These are phyloP conservation scores for Arabidopsis lyrata DNA, from an alignment of 441 rosid genomes.

Conservation along the genomic window DNA sequence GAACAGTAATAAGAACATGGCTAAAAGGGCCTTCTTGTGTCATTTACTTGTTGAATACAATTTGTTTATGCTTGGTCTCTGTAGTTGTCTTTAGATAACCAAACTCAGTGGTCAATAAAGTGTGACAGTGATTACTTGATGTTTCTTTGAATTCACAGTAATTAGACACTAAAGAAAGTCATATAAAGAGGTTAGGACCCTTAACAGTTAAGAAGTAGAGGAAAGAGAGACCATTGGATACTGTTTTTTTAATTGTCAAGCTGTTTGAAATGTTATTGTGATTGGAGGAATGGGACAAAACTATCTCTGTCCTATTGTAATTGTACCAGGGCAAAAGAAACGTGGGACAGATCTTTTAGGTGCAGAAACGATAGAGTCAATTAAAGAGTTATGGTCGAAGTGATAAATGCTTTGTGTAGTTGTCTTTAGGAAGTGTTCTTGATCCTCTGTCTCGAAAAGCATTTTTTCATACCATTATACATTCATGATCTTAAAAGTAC, in stretches of 20 bases:
- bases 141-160: slow-evolving; percentile 11
- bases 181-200: slow-evolving; percentile 4
- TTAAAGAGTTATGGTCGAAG: slow-evolving; percentile 41
- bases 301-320: slow-evolving; percentile 15
- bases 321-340: slow-evolving; percentile 22
- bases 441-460: slow-evolving; percentile 18
- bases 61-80: slow-evolving; percentile 29
- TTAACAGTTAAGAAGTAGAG: not conserved
- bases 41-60: slow-evolving; percentile 24
- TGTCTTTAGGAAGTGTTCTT: slow-evolving; percentile 18
- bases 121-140: slow-evolving; percentile 22
- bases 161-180: slow-evolving; percentile 5
- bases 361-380: slow-evolving; percentile 38
- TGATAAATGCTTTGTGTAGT: slow-evolving; percentile 37
- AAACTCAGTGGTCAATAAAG: slow-evolving; percentile 30
- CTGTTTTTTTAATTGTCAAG: not conserved
- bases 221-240: slow-evolving; percentile 30
- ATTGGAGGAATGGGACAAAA: slow-evolving; percentile 31
- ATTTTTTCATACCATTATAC: not conserved
- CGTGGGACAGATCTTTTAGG: slow-evolving; percentile 37
- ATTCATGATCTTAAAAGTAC: slow-evolving; percentile 26
- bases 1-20: slow-evolving; percentile 24
- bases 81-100: slow-evolving; percentile 19
- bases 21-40: slow-evolving; percentile 16
- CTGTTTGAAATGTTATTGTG: slow-evolving; percentile 24